Evolutionary conservation across 1,284 basidiomycete genomes (phyloP).

Genomic region (Cutaneotrichosporon sp.): DNA sequence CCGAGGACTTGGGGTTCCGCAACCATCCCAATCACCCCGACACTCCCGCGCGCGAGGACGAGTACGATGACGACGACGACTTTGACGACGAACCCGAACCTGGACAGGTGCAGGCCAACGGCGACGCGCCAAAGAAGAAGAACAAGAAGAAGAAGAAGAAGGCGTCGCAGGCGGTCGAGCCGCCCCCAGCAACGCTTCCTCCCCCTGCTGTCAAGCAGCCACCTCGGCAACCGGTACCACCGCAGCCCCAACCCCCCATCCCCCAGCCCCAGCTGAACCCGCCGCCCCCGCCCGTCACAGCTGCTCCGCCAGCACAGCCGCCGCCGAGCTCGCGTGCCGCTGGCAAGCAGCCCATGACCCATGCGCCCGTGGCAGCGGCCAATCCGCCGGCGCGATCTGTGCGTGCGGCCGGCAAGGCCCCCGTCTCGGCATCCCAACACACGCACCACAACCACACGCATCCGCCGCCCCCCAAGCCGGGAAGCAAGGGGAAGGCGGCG

Average conservation of each 20-base stretch:
- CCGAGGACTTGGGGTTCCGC: conserved; percentile 58
- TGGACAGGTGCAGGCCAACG: conserved; percentile 36
- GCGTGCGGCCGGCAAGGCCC: conserved; percentile 56
- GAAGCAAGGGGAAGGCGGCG: conserved; percentile 45
- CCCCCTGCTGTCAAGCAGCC: conserved; percentile 44
- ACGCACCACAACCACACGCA: conserved; percentile 59
- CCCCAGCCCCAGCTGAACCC: conserved; percentile 37
- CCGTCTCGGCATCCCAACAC: conserved; percentile 62
- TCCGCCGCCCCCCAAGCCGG: conserved; percentile 53
- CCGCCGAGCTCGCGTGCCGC: conserved; percentile 68
- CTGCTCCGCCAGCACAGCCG: conserved; percentile 52
- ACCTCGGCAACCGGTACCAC: conserved; percentile 44
- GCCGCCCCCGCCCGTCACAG: conserved; percentile 45
- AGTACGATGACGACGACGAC: conserved; percentile 56
- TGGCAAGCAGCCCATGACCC: conserved; percentile 73
- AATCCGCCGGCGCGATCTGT: conserved; percentile 55
- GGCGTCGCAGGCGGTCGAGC: conserved; percentile 36
- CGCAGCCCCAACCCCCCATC: conserved; percentile 31
- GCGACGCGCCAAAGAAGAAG: conserved; percentile 55
- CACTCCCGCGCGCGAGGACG: conserved; percentile 33
- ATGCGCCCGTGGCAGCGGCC: conserved; percentile 43
- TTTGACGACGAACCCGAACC: conserved; percentile 41
- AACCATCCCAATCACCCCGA: conserved; percentile 59
- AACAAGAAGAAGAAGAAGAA: conserved; percentile 62
- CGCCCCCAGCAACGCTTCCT: conserved; percentile 47